phyloP scores from a whole-genome alignment of 495 filamentous ascomycete genomes.

The Trichoderma reesei region DNA sequence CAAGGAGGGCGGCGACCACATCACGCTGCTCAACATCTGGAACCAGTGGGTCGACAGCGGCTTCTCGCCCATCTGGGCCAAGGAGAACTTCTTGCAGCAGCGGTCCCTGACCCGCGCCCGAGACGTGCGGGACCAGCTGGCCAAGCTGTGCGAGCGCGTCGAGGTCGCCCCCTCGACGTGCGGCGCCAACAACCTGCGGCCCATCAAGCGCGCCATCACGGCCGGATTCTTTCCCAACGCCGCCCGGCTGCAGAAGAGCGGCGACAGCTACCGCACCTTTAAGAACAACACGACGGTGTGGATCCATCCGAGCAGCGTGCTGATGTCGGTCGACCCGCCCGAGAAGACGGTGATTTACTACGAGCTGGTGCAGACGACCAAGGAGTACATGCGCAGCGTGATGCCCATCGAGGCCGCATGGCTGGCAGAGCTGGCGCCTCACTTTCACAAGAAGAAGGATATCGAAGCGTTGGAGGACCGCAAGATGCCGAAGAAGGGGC shows the following conservation, averaged over 20 bases:
- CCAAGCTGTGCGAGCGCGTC: constrained; percentile 88
- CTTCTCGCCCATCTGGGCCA: constrained; percentile 79
- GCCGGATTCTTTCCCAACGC: constrained; percentile 95
- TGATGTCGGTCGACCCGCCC: constrained; percentile 70
- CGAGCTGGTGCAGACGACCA: constrained; percentile 84
- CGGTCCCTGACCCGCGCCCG: constrained; percentile 75
- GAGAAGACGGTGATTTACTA: constrained; percentile 81
- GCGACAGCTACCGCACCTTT: constrained; percentile 87
- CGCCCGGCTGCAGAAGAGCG: constrained; percentile 71
- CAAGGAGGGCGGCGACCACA: constrained; percentile 86
- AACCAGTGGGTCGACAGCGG: constrained; percentile 95
- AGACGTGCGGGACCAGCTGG: constrained; percentile 88
- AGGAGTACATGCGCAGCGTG: constrained; percentile 86
- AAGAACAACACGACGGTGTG: constrained; percentile 88
- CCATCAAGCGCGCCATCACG: constrained; percentile 80
- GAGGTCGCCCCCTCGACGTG: constrained; percentile 67
- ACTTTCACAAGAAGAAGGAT: constrained; percentile 92
- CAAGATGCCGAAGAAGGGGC: constrained; percentile 39
- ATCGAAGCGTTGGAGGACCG: constrained; percentile 69
- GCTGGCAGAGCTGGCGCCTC: constrained; percentile 86
- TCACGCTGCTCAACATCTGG: constrained; percentile 90
- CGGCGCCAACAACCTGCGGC: constrained; percentile 58
- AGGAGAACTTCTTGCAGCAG: constrained; percentile 92
- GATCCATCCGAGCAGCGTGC: constrained; percentile 74
- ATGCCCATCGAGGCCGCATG: constrained; percentile 80